phyloP scores from a whole-genome alignment of 148 eudicot species.

The Arctostaphylos glauca region DNA sequence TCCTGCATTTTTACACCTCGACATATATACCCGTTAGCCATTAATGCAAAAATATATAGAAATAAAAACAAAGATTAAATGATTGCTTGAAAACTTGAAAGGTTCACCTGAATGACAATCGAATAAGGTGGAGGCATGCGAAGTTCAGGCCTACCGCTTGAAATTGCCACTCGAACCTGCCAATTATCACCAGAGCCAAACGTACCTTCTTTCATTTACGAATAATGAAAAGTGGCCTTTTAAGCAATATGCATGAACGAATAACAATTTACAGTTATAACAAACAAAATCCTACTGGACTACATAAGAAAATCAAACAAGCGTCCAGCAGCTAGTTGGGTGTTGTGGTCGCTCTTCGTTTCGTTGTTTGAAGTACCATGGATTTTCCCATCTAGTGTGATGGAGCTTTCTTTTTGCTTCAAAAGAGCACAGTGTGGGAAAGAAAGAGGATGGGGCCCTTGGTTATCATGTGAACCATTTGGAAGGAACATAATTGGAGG shows the following conservation, averaged over 20 bases:
- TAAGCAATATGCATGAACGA: background rate
- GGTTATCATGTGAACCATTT: background rate
- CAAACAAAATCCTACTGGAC: background rate
- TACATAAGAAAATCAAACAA: background rate
- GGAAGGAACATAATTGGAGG: background rate
- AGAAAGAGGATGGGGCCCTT: background rate
- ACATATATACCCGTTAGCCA: background rate
- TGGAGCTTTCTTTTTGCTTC: background rate
- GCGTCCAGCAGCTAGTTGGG: background rate
- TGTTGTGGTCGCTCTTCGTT: background rate
- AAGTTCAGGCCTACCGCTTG: constrained; percentile 41
- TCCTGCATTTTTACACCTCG: constrained; percentile 44
- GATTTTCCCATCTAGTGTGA: background rate
- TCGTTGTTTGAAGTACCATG: background rate
- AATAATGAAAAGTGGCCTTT: background rate
- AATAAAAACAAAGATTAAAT: background rate
- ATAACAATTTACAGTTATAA: background rate
- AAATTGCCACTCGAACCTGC: constrained; percentile 61
- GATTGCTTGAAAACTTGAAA: background rate
- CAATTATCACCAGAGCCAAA: constrained; percentile 11
- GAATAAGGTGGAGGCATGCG: constrained; percentile 96
- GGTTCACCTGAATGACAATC: constrained; percentile 59
- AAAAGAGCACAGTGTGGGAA: background rate
- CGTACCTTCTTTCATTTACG: background rate
- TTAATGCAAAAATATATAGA: background rate